A percentile compares a stretch with the other conserved stretches of the same genome.
Conservation (phyloP, 2,329 filamentous ascomycete species). For the Fragosphaeria purpurea region DNA sequence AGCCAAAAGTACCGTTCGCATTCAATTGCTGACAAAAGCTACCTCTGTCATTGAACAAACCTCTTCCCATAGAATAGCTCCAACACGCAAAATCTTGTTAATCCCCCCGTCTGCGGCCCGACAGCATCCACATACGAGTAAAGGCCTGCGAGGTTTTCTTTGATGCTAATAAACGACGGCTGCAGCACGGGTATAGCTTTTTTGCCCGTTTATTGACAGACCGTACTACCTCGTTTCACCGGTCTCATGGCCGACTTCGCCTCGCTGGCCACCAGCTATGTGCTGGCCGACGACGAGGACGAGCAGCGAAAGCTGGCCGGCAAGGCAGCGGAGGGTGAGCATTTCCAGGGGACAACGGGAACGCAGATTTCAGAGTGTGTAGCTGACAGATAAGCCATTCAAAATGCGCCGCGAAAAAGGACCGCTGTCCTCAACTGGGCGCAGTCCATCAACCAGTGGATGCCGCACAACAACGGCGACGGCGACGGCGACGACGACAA, state of each 20-base stretch:
- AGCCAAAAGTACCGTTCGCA: too few species aligned
- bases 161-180: too few species aligned
- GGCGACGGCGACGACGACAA: conserved; percentile 23
- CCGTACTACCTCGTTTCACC: too few species aligned
- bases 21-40: too few species aligned
- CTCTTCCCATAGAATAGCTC: too few species aligned
- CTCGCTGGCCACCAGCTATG: conserved; percentile 15
- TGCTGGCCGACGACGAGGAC: conserved; percentile 15
- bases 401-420: conserved; percentile 13
- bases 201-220: background rate
- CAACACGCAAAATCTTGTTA: too few species aligned
- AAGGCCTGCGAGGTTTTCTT: too few species aligned
- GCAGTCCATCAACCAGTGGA: conserved; percentile 24
- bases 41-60: too few species aligned
- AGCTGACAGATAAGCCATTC: conserved; percentile 11
- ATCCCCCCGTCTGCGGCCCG: too few species aligned
- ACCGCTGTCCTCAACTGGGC: conserved; percentile 16
- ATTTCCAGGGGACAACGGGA: background rate
- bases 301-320: conserved; percentile 12
- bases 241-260: conserved; percentile 16
- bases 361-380: too few species aligned
- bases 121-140: too few species aligned
- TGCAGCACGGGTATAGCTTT: background rate
- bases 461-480: conserved; percentile 15
- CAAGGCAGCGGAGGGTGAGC: conserved; percentile 13